These are phyloP conservation scores for Solanum ossicruentum DNA, from an alignment of 257 asterid species.

Conservation along the genomic window DNA sequence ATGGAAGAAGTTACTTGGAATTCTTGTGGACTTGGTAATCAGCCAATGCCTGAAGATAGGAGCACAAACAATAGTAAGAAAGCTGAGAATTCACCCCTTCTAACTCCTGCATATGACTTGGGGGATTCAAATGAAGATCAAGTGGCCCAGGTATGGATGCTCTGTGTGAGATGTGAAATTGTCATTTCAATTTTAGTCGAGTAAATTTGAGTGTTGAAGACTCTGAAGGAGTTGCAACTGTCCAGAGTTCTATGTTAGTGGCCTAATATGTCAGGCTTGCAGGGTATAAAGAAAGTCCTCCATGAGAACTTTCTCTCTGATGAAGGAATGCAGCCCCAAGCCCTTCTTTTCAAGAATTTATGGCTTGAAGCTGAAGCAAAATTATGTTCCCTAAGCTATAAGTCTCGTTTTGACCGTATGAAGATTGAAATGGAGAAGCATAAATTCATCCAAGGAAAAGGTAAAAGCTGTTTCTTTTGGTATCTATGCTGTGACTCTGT, in stretches of 20 bases:
- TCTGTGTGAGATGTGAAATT: neutral
- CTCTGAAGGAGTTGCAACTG: neutral
- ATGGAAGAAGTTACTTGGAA: conserved; percentile 9
- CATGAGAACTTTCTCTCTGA: conserved; percentile 48
- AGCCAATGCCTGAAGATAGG: conserved; percentile 10
- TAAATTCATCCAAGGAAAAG: conserved; percentile 31
- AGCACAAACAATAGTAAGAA: conserved; percentile 17
- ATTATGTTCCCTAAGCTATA: conserved; percentile 62
- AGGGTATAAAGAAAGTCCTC: conserved; percentile 77
- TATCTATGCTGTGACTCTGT: neutral
- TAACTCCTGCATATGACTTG: conserved; percentile 23
- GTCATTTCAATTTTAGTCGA: neutral
- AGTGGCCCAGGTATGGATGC: conserved; percentile 50
- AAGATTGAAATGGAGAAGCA: conserved; percentile 49
- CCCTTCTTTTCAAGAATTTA: conserved; percentile 61
- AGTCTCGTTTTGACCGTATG: conserved; percentile 69
- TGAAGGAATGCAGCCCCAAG: conserved; percentile 49
- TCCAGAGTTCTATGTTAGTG: neutral
- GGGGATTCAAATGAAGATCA: conserved; percentile 30
- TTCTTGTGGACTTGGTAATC: conserved; percentile 14
- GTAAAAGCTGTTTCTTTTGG: conserved; percentile 17
- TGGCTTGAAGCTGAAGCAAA: conserved; percentile 98
- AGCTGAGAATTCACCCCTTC: conserved; percentile 18
- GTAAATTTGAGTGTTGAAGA: neutral
- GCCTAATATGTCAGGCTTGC: conserved; percentile 5